Conservation (phyloP, 345 rosid species). For the Hirschfeldia incana region DNA sequence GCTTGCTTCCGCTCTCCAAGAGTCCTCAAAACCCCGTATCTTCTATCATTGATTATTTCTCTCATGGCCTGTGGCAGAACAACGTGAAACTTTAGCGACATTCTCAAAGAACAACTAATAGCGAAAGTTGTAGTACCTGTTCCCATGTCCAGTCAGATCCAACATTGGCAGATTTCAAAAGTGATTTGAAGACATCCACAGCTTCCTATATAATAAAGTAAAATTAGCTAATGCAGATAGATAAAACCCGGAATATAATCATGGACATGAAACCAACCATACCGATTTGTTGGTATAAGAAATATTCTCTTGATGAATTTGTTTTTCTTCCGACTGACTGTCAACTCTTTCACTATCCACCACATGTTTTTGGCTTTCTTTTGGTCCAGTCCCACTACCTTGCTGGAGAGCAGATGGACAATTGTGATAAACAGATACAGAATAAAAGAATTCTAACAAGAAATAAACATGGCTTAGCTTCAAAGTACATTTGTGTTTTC, state of each 20-base stretch:
- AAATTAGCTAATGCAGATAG: constrained; percentile 20
- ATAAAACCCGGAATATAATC: constrained; percentile 13
- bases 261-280: constrained; percentile 19
- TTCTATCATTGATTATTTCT: constrained; percentile 78
- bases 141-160: constrained; percentile 98
- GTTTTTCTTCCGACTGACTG: constrained; percentile 57
- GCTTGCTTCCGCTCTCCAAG: constrained; percentile 97
- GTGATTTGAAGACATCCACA: constrained; percentile 72
- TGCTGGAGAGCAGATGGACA: constrained; percentile 34
- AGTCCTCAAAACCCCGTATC: constrained; percentile 87
- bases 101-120: constrained; percentile 14
- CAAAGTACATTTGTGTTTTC: constrained; percentile 22
- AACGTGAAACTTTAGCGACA: constrained; percentile 31
- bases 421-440: constrained; percentile 18
- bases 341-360: constrained; percentile 47
- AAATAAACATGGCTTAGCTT: constrained; percentile 14
- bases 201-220: constrained; percentile 61
- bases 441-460: constrained; percentile 22
- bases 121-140: constrained; percentile 57
- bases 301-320: constrained; percentile 52
- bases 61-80: constrained; percentile 72
- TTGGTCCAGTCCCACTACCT: constrained; percentile 30
- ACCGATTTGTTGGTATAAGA: constrained; percentile 73
- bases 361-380: constrained; percentile 28
- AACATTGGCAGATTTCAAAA: constrained; percentile 79